phyloP scores from a whole-genome alignment of 2,329 filamentous ascomycete genomes.

The Fonsecaea pugnacius region DNA sequence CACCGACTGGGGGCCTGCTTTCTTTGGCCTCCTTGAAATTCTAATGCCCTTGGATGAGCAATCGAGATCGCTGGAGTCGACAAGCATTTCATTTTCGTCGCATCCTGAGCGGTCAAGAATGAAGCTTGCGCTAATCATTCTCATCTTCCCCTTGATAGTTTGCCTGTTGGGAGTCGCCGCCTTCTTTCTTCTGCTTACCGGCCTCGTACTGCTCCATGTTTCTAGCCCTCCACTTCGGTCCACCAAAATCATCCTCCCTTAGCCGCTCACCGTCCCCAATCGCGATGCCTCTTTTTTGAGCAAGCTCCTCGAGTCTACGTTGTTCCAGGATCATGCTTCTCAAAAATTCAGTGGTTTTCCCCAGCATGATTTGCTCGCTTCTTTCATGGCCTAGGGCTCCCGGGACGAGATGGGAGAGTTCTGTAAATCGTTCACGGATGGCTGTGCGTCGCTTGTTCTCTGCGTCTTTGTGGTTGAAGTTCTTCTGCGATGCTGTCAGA shows the following conservation, averaged over 20 bases:
- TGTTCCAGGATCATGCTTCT: constrained; percentile 64
- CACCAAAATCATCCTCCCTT: constrained; percentile 34
- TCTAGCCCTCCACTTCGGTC: constrained; percentile 30
- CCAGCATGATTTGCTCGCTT: constrained; percentile 82
- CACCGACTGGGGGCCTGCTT: not conserved
- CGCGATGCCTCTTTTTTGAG: constrained; percentile 29
- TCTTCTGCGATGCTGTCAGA: constrained; percentile 72
- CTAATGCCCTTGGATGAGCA: not conserved
- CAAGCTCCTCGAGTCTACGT: constrained; percentile 58
- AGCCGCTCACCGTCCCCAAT: constrained; percentile 25
- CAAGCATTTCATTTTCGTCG: not conserved
- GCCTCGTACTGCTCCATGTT: constrained; percentile 36
- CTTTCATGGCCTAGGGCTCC: constrained; percentile 80
- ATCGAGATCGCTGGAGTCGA: not conserved
- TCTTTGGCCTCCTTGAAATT: not conserved
- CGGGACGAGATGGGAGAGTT: constrained; percentile 77
- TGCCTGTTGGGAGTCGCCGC: not conserved
- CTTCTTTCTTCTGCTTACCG: constrained; percentile 32
- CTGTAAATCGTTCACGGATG: constrained; percentile 83
- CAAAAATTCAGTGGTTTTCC: constrained; percentile 70
- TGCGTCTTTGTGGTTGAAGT: constrained; percentile 73
- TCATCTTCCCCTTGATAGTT: constrained; percentile 25
- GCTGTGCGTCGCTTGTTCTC: constrained; percentile 69
- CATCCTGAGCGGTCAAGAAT: not conserved
- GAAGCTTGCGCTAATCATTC: constrained; percentile 3